Evolutionary conservation across 495 filamentous ascomycete species (phyloP).

Genomic region (Chlorociboria aeruginascens): DNA sequence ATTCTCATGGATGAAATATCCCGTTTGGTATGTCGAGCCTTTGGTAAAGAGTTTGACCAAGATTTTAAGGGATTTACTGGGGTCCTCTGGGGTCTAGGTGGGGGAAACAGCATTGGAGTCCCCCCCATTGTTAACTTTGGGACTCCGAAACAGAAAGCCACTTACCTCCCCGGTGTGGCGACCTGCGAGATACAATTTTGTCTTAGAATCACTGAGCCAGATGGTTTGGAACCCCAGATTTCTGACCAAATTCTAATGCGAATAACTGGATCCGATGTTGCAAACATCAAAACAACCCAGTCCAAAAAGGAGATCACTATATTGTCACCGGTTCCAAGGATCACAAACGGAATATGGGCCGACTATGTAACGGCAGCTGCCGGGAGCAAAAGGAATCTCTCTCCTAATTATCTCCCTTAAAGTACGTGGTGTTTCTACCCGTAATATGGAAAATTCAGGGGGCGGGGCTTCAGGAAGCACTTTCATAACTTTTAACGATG

Average conservation of each 20-base stretch:
- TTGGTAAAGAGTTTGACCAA: neutral
- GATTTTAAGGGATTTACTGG: slow-evolving; percentile 26
- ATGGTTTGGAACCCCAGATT: slow-evolving; percentile 13
- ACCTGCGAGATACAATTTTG: slow-evolving; percentile 37
- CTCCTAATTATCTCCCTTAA: slow-evolving; percentile 39
- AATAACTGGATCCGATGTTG: slow-evolving; percentile 38
- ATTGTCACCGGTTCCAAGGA: slow-evolving; percentile 45
- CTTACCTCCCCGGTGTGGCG: slow-evolving; percentile 38
- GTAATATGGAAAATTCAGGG: slow-evolving; percentile 23
- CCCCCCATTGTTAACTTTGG: slow-evolving; percentile 43
- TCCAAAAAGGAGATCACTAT: slow-evolving; percentile 32
- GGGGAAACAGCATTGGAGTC: slow-evolving; percentile 39
- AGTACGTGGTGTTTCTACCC: slow-evolving; percentile 28
- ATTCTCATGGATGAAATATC: slow-evolving; percentile 35
- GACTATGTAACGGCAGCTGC: slow-evolving; percentile 41
- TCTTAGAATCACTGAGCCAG: slow-evolving; percentile 44
- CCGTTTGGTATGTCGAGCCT: slow-evolving; percentile 17
- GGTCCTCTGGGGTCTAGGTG: slow-evolving; percentile 37
- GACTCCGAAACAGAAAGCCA: slow-evolving; percentile 32
- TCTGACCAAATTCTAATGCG: neutral
- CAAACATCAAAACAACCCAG: slow-evolving; percentile 38
- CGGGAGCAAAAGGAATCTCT: slow-evolving; percentile 34
- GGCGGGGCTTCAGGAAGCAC: slow-evolving; percentile 27
- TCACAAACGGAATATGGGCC: slow-evolving; percentile 43
- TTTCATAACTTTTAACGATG: slow-evolving; percentile 36